These are phyloP conservation scores for Cyphellophora europaea DNA, from an alignment of 2,329 filamentous ascomycete genomes.

Conservation along the genomic window DNA sequence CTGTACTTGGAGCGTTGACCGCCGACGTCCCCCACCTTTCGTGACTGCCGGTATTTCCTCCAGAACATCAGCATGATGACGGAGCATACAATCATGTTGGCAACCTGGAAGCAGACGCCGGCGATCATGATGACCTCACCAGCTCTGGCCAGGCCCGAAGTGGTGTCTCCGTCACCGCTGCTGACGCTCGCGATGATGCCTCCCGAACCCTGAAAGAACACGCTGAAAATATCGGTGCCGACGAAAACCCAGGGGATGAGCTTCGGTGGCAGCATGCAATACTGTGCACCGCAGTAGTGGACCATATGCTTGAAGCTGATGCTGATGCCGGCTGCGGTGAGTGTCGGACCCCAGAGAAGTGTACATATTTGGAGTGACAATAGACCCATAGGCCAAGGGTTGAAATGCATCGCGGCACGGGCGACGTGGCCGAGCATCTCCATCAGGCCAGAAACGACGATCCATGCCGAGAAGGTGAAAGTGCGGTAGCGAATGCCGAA, in stretches of 20 bases:
- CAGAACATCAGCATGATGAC: constrained; percentile 1
- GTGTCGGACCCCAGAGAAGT: constrained; percentile 48
- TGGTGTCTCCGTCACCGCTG: constrained; percentile 28
- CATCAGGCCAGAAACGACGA: constrained; percentile 35
- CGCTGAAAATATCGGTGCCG: constrained; percentile 46
- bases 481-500: constrained; percentile 43
- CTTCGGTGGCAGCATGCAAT: constrained; percentile 37
- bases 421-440: constrained; percentile 49
- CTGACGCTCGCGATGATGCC: constrained; percentile 41
- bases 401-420: constrained; percentile 42
- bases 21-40: constrained; percentile 4
- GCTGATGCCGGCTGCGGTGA: constrained; percentile 46
- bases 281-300: constrained; percentile 41
- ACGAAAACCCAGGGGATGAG: constrained; percentile 53
- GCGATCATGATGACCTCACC: constrained; percentile 50
- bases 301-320: constrained; percentile 49
- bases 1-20: constrained; percentile 12
- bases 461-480: constrained; percentile 45
- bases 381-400: constrained; percentile 41
- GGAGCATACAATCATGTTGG: constrained; percentile 31
- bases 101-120: constrained; percentile 49
- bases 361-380: constrained; percentile 41
- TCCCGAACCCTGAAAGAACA: constrained; percentile 49
- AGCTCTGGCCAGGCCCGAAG: constrained; percentile 8
- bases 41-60: constrained; percentile 5